Evolutionary conservation across 176 grass and related monocot species (phyloP).

Genomic region (Hordeum vulgare): DNA sequence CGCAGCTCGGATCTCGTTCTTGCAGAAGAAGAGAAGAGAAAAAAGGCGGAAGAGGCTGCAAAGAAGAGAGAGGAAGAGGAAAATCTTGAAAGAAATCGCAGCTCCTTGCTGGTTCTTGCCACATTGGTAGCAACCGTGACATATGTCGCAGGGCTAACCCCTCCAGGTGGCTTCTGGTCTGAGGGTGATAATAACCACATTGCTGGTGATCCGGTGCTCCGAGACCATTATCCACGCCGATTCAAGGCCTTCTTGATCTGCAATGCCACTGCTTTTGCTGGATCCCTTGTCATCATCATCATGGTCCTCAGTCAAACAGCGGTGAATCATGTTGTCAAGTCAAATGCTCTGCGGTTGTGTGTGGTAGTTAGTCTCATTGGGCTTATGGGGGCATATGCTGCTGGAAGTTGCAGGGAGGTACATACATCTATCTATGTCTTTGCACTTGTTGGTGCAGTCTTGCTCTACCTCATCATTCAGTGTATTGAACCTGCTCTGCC

Average conservation of each 20-base stretch:
- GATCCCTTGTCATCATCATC: conserved; percentile 37
- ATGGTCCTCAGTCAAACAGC: conserved; percentile 41
- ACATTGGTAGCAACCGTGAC: conserved; percentile 28
- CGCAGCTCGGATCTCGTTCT: conserved; percentile 24
- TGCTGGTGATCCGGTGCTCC: conserved; percentile 23
- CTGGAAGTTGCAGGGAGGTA: conserved; percentile 42
- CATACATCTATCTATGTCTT: conserved; percentile 35
- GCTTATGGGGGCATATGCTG: conserved; percentile 42
- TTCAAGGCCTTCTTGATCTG: conserved; percentile 29
- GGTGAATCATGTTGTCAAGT: conserved; percentile 28
- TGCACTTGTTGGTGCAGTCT: conserved; percentile 23
- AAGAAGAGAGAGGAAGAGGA: background rate
- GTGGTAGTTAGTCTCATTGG: conserved; percentile 29
- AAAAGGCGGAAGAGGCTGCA: background rate
- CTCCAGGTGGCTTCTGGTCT: conserved; percentile 46
- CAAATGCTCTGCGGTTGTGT: conserved; percentile 34
- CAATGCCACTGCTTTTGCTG: conserved; percentile 42
- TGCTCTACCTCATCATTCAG: conserved; percentile 27
- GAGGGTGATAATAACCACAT: background rate
- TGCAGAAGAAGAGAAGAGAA: too few relatives aligned
- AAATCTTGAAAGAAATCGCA: conserved; percentile 14
- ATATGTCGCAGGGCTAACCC: conserved; percentile 29
- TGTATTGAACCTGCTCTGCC: conserved; percentile 4
- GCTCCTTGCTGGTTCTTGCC: conserved; percentile 38
- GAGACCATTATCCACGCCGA: conserved; percentile 15